Conservation (phyloP, 345 rosid species). For the Rhizophora mangle region DNA sequence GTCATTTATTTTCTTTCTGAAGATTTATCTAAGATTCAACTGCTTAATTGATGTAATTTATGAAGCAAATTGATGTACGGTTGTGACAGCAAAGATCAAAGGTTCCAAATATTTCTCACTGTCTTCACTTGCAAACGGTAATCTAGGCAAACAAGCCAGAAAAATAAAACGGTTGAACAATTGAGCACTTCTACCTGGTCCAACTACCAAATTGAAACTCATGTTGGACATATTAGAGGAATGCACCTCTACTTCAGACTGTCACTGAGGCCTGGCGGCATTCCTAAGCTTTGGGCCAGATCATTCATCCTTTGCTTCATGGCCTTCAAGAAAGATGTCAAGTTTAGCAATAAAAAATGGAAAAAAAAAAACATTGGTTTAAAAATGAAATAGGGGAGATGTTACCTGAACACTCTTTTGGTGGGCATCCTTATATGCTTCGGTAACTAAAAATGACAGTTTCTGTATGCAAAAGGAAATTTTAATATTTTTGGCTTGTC, state of each 20-base stretch:
- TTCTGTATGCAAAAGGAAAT: slow-evolving; percentile 45
- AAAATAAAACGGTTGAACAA: slow-evolving; percentile 4
- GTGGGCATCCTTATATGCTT: slow-evolving; percentile 93
- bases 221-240: background rate
- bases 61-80: background rate
- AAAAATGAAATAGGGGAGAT: background rate
- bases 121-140: background rate
- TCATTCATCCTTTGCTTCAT: slow-evolving; percentile 90
- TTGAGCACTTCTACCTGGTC: slow-evolving; percentile 14
- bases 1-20: background rate
- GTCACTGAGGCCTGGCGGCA: slow-evolving; percentile 77
- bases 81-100: background rate
- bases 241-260: slow-evolving; percentile 51
- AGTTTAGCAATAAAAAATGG: slow-evolving; percentile 6
- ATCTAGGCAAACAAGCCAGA: background rate
- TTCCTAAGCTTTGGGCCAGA: slow-evolving; percentile 89
- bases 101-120: background rate
- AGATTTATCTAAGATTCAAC: background rate
- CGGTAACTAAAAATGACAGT: slow-evolving; percentile 67
- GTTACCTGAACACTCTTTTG: slow-evolving; percentile 78
- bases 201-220: slow-evolving; percentile 27
- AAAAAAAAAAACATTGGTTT: slow-evolving; percentile 1
- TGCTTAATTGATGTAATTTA: background rate
- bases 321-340: slow-evolving; percentile 44
- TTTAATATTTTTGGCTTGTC: background rate